phyloP scores from a whole-genome alignment of 176 grass and related monocot species.

The Ampelocalamus luodianensis region DNA sequence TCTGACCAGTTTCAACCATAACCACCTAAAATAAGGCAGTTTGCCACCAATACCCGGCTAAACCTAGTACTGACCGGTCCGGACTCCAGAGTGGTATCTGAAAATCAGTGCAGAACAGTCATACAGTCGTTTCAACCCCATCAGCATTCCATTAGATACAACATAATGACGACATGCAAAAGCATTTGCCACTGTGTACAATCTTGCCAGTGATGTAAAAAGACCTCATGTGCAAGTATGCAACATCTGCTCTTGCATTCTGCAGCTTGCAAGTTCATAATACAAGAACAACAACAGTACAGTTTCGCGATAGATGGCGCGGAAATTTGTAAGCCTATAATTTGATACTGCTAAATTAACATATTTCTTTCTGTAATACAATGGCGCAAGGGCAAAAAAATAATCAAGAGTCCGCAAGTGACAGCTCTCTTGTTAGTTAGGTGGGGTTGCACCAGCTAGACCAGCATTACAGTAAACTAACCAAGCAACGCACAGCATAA shows the following conservation, averaged over 20 bases:
- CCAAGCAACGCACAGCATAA: slow-evolving; percentile 50
- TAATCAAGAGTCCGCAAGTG: slow-evolving; percentile 66
- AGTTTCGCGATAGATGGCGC: background rate
- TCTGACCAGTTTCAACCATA: background rate
- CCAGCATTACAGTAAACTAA: slow-evolving; percentile 49
- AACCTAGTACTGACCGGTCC: no score
- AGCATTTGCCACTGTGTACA: background rate
- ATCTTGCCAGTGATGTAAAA: background rate
- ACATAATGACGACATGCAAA: background rate
- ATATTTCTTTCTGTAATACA: slow-evolving; percentile 59
- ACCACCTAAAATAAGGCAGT: background rate
- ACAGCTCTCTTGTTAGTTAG: slow-evolving; percentile 70
- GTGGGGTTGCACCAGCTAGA: slow-evolving; percentile 53
- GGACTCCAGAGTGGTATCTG: no score
- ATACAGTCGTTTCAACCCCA: background rate
- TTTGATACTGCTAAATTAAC: slow-evolving; percentile 48
- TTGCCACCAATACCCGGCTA: background rate
- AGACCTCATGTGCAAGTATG: slow-evolving; percentile 2
- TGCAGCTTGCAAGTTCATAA: slow-evolving; percentile 27
- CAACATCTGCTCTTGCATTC: slow-evolving; percentile 30
- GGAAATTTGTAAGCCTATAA: slow-evolving; percentile 58
- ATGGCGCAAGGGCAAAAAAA: slow-evolving; percentile 49
- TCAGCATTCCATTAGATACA: background rate
- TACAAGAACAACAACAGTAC: slow-evolving; percentile 54
- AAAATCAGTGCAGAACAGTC: background rate